These are phyloP conservation scores for Tuber indicum DNA, from an alignment of 495 filamentous ascomycete genomes.

Conservation along the genomic window DNA sequence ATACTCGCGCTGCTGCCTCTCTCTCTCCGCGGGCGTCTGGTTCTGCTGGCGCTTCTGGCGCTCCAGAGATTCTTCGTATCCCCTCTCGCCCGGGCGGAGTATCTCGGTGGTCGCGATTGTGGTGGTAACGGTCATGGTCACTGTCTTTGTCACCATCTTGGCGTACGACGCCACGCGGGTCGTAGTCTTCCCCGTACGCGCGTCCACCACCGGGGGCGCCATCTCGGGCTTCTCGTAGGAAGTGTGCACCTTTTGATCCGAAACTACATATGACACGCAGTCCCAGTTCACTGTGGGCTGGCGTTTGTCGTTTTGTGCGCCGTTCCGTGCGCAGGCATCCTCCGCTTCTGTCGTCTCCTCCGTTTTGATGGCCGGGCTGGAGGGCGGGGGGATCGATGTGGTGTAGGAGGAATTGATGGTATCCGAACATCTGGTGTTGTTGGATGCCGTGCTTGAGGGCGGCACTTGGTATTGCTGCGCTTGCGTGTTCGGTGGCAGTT, in stretches of 20 bases:
- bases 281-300: slow-evolving; percentile 40
- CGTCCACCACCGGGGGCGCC: slow-evolving; percentile 13
- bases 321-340: background rate
- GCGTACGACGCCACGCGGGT: slow-evolving; percentile 33
- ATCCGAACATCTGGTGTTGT: slow-evolving; percentile 16
- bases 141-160: slow-evolving; percentile 38
- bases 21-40: slow-evolving; percentile 27
- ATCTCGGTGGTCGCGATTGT: slow-evolving; percentile 41
- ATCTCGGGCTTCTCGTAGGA: slow-evolving; percentile 38
- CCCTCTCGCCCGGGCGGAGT: slow-evolving; percentile 30
- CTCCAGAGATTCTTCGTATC: slow-evolving; percentile 32
- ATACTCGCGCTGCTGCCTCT: slow-evolving; percentile 28
- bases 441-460: slow-evolving; percentile 20
- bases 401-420: slow-evolving; percentile 26
- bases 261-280: slow-evolving; percentile 37
- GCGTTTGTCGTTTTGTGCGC: background rate
- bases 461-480: background rate
- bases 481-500: too few species aligned
- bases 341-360: slow-evolving; percentile 4
- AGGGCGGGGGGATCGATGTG: slow-evolving; percentile 17
- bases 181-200: slow-evolving; percentile 12
- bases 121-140: slow-evolving; percentile 38
- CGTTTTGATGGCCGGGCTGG: slow-evolving; percentile 5
- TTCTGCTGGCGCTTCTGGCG: slow-evolving; percentile 29
- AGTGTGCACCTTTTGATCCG: slow-evolving; percentile 36